Evolutionary conservation across 2,329 filamentous ascomycete species (phyloP).

Genomic region (Diaporthe nobilis): DNA sequence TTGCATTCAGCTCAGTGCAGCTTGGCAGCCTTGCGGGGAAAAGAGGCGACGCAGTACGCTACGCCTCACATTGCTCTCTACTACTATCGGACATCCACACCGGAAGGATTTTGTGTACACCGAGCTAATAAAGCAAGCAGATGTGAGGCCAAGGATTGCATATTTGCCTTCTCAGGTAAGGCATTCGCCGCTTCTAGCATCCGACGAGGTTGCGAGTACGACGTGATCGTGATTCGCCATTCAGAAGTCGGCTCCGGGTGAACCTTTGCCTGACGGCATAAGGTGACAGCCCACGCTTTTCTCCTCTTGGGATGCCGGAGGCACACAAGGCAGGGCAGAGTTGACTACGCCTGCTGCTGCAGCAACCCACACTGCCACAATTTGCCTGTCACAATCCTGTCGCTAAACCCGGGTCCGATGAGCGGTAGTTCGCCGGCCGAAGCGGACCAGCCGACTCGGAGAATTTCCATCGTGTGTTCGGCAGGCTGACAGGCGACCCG

Average conservation of each 20-base stretch:
- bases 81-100: slow-evolving; percentile 20
- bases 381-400: background rate
- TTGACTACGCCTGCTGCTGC: slow-evolving; percentile 13
- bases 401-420: slow-evolving; percentile 2
- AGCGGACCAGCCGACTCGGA: slow-evolving; percentile 31
- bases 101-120: slow-evolving; percentile 13
- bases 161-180: background rate
- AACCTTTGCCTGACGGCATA: background rate
- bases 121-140: slow-evolving; percentile 10
- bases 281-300: background rate
- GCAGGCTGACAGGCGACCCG: slow-evolving; percentile 27
- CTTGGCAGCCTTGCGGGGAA: slow-evolving; percentile 19
- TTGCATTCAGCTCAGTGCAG: background rate
- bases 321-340: background rate
- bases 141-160: background rate
- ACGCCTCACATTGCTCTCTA: background rate
- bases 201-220: slow-evolving; percentile 15
- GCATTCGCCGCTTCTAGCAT: slow-evolving; percentile 13
- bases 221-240: slow-evolving; percentile 33
- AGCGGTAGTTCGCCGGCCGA: slow-evolving; percentile 19
- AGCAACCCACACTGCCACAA: slow-evolving; percentile 14
- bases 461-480: background rate
- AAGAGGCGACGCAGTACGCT: background rate
- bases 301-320: slow-evolving; percentile 3
- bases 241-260: slow-evolving; percentile 13